Evolutionary conservation across 169 alveolate genomes (phyloP).

Genomic region (Sarcocystis neurona): DNA sequence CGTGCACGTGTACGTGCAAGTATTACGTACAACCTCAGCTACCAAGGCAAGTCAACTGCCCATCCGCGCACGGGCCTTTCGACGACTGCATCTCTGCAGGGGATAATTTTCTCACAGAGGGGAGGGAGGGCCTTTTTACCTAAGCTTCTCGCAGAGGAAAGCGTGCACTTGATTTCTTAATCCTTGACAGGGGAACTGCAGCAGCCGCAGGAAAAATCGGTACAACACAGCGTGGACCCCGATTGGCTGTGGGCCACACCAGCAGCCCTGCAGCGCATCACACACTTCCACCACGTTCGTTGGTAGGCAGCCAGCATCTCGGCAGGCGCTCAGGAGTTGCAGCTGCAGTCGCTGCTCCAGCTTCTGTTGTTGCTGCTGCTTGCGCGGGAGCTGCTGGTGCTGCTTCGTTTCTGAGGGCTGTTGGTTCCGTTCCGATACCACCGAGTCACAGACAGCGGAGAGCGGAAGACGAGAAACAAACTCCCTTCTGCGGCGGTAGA

Average conservation of each 20-base stretch:
- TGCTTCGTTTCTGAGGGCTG: too few species aligned
- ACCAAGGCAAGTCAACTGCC: too few species aligned
- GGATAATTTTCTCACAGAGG: too few species aligned
- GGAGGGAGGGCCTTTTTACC: not conserved
- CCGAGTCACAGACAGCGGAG: not conserved
- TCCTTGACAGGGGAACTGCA: conserved; percentile 22
- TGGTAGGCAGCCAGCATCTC: conserved; percentile 6
- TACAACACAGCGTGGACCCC: conserved; percentile 51
- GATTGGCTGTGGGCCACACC: conserved; percentile 15
- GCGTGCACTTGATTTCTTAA: conserved; percentile 26
- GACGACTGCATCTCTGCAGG: too few species aligned
- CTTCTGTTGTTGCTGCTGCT: too few species aligned
- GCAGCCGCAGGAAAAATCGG: conserved; percentile 28
- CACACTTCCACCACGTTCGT: conserved; percentile 48
- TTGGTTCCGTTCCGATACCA: too few species aligned
- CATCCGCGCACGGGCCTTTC: too few species aligned
- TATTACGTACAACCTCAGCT: too few species aligned
- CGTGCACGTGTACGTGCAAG: not conserved
- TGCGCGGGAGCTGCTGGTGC: too few species aligned
- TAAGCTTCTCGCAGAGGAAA: conserved; percentile 52
- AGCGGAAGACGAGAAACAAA: not conserved
- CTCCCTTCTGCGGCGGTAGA: conserved; percentile 28
- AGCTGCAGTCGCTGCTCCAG: not conserved
- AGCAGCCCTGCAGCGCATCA: conserved; percentile 38
- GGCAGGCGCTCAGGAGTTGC: not conserved